These are phyloP conservation scores for Nannochloropsis gaditana DNA, from an alignment of 108 stramenopile species.

Conservation along the genomic window DNA sequence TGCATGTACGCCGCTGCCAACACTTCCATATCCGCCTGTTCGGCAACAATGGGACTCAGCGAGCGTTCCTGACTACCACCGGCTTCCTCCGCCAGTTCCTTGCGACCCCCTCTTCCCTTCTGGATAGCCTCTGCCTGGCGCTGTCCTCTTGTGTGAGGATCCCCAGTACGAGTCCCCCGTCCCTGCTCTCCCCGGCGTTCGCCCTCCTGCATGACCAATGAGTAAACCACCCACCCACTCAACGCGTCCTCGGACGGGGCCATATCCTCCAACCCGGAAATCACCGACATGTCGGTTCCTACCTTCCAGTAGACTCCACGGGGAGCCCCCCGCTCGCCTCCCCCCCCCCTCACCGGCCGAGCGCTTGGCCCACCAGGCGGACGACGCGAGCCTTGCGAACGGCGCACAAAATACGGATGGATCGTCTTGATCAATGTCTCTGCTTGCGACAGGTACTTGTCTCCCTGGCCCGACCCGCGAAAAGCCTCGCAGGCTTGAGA, in stretches of 20 bases:
- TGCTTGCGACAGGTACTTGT: not conserved
- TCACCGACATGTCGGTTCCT: not conserved
- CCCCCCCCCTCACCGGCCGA: not conserved
- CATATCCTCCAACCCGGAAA: not conserved
- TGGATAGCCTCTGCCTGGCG: not conserved
- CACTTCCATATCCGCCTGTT: not conserved
- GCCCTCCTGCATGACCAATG: not conserved
- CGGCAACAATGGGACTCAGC: not conserved
- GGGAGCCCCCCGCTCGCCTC: not conserved
- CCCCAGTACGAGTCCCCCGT: too few relatives aligned
- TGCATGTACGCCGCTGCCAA: not conserved
- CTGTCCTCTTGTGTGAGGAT: too few relatives aligned
- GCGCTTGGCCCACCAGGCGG: not conserved
- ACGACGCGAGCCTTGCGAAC: not conserved
- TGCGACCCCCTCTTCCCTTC: not conserved
- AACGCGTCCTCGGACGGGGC: not conserved
- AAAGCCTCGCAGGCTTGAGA: constrained; percentile 15
- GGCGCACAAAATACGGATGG: not conserved
- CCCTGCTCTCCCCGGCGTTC: not conserved
- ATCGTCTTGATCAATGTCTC: constrained; percentile 3
- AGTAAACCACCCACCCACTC: constrained; percentile 3
- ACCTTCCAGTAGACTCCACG: not conserved
- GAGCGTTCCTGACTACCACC: not conserved
- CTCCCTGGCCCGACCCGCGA: constrained; percentile 8
- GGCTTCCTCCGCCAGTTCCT: not conserved